Base-by-base conservation (phyloP, 2,329 filamentous ascomycete genomes). In the Nigrospora oryzae region DNA sequence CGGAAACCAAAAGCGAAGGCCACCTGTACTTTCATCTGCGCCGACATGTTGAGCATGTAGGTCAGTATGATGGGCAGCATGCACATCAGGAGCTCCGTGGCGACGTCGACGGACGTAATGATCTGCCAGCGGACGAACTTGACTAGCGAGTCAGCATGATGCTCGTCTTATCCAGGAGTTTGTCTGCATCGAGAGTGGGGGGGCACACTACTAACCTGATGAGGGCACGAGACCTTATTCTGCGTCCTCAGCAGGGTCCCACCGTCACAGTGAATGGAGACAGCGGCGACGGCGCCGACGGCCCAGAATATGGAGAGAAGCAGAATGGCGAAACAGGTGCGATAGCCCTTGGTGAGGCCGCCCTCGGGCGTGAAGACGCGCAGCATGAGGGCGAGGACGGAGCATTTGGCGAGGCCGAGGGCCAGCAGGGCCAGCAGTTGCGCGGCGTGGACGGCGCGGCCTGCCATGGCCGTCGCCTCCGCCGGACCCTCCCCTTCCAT, bases 1-100 rank as follows among this genome's bases (percentile, higher is more conserved):
- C 53, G 52, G 31, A 55, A 54, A n/a, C 47, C 42, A 33, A 56
- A 56, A 14, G 47, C 53, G 15, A 51, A 40, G 15, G 49, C 41
- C 17, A 56, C 50, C 35, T 53, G 44, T n/a, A 45, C 39, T 15
- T 55, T 52, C 5, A 52, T 42, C 6, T 34, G n/a, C 1, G 40
- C 13, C 2, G 47, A 45, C 51, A 55, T 55, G 42, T 49, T 48
- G 42, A 55, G 46, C 1, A 43, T 35, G 48, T 45, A 50, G 1
- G 46, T 45, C 19, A 53, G 42, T n/a, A 38, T 23, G 8, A 50
- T 30, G 1, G 52, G 47, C 14, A 56, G 42, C 6, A 45, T 15
- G 42, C 51, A 55, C 11, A 49, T 44, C 13, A 50, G 32, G 1
- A 53, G 19, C 14, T 56, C 53, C 11, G 47, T 55, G 37, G 49